Base-by-base conservation (phyloP, 371 early-diverging fungal species). In the Mucor velutinosus region DNA sequence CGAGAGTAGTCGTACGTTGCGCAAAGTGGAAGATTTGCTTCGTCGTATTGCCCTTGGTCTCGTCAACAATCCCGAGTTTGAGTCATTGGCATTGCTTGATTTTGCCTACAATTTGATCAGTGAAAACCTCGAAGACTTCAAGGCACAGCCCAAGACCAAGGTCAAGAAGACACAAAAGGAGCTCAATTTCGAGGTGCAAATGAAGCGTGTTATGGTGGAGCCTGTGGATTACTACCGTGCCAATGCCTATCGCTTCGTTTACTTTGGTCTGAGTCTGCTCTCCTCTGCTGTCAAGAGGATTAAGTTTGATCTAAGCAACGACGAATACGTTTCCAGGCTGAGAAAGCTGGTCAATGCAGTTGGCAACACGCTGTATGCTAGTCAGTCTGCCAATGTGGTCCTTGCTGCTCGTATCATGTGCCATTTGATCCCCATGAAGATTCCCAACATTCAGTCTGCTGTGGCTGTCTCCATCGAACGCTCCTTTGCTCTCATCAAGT, bases 231-330 rank as follows among this genome's bases (percentile, higher is more conserved):
- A 90, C 59, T 92, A 90, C 74, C 79, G 85, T 29, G 83, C 83
- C 27, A 97, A 99, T 62, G 93, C 94, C 2, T 89, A 95, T 72
- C 83, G 91, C 14, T 96, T 99, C 76, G 93, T 96, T 49, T 91
- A 92, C 64, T 97, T 99, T 86, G 98, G 98, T 5, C 76, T 98
- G 17, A 83, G 86, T 27, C 78, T 97, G 19, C 78, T 93, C 62
- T 80, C 90, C 15, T 81, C 90, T 1, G 86, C 90, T 1, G 72
- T 95, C 51, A 87, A 85, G 62, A 86, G 89, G 62, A 88, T 88
- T 68, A 86, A 87, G 67, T 86, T 95, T 62, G 83, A 89, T 68
- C 71, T 83, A 5, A 76, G 75, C 7, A 74, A 83, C 7, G 58
- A 75, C 0, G 86, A 86, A 30, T 87, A 92, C 51, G 56, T 89